These are phyloP conservation scores for Caloboletus inedulis DNA, from an alignment of 1,284 basidiomycete genomes.

Conservation along the genomic window DNA sequence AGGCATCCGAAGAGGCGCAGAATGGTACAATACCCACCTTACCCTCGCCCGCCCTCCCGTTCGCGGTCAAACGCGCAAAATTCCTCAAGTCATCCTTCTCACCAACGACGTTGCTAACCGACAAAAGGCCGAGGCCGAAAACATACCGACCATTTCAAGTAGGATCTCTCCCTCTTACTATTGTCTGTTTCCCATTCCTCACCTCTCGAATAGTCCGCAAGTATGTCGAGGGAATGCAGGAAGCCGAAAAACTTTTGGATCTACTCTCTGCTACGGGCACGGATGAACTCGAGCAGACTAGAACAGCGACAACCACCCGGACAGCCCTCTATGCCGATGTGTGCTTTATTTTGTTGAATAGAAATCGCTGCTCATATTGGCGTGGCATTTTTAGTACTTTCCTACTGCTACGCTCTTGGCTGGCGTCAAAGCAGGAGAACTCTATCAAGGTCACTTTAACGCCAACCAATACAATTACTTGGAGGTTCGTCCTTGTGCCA, in stretches of 20 bases:
- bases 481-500: conserved; percentile 51
- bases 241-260: conserved; percentile 70
- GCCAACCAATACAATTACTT: conserved; percentile 96
- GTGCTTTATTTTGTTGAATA: conserved; percentile 17
- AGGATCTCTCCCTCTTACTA: conserved; percentile 1
- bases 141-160: conserved; percentile 68
- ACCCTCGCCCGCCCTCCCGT: conserved; percentile 49
- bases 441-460: conserved; percentile 93
- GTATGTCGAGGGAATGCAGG: conserved; percentile 75
- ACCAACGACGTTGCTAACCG: conserved; percentile 91
- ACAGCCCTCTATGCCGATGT: conserved; percentile 79
- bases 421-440: conserved; percentile 81
- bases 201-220: conserved; percentile 52
- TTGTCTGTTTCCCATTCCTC: neutral
- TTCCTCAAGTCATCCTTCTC: conserved; percentile 73
- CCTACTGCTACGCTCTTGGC: conserved; percentile 71
- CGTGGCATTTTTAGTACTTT: conserved; percentile 64
- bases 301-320: conserved; percentile 47
- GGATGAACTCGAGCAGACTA: conserved; percentile 59
- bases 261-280: conserved; percentile 69
- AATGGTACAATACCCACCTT: conserved; percentile 84
- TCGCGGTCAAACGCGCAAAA: conserved; percentile 44
- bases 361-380: neutral
- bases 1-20: conserved; percentile 83
- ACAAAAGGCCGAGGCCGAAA: conserved; percentile 68